Evolutionary conservation across 306 rosid species (phyloP), one percentile per base, ranked within the genome.

Genomic region (Arachis stenosperma): DNA sequence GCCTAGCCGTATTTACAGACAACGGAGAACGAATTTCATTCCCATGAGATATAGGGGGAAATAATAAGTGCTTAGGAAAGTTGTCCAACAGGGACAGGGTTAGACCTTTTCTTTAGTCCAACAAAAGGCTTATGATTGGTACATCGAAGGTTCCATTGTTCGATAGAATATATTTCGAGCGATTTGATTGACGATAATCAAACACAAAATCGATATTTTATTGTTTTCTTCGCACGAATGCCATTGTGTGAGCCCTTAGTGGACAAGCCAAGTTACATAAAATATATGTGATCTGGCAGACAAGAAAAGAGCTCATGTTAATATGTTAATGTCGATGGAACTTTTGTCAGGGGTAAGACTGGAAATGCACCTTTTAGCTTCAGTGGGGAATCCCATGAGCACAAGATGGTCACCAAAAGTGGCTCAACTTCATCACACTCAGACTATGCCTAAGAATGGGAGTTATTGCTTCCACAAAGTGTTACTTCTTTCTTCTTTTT

Each of bases 201-300:
- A 61, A 66, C 14, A n/a, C 50, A 40, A 44, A 30, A 29, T 7
- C 47, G 30, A 10, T 13, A 55, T 14, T 15, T 44, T 61, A 46
- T 67, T 78, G 77, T 47, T 53, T 33, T 33, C 63, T 63, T 61
- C 69, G 75, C 84, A 78, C 85, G 84, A 81, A 73, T 67, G 85
- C 43, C 15, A 61, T 41, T 70, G 55, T 56, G 13, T 83, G 73
- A 76, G 66, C 59, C 41, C 68, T 77, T 74, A 75, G 73, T 83
- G 85, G 86, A 80, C 73, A 14, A 3, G 46, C 13, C 12, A 74
- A 67, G 74, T 48, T 33, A 36, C 50, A 44, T 78, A 51, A 65
- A 70, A 52, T 75, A 88, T 56, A 78, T 80, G 15, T 83, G 79
- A 81, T 75, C 71, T 17, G 75, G 85, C 88, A 80, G 96, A 90